Evolutionary conservation across 768 basidiomycete species (phyloP).

Genomic region (Leccinum variicolor): DNA sequence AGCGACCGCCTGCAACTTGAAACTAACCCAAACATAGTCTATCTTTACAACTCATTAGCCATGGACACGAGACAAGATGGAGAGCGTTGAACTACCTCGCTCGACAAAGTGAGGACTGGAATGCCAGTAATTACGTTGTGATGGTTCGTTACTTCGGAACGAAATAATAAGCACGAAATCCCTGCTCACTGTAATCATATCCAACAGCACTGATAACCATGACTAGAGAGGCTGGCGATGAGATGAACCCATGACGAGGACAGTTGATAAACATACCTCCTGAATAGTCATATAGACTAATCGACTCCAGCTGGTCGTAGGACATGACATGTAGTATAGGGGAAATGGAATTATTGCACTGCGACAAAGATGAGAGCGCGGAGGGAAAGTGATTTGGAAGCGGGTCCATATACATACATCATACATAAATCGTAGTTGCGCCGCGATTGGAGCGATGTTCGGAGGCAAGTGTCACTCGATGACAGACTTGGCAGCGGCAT

Average conservation of each 20-base stretch:
- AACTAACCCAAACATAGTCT: conserved; percentile 12
- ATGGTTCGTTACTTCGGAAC: background rate
- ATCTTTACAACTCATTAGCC: conserved; percentile 3
- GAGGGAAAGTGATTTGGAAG: background rate
- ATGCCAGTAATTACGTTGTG: background rate
- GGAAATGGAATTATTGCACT: background rate
- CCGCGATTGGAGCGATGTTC: background rate
- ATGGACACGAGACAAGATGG: no score
- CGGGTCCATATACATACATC: background rate
- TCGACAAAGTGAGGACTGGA: conserved; percentile 13
- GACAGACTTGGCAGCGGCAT: background rate
- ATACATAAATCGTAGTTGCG: background rate
- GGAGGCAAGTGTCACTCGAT: background rate
- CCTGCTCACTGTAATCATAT: conserved; percentile 10
- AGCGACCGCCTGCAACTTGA: no score
- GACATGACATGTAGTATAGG: conserved; percentile 3
- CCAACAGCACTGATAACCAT: background rate
- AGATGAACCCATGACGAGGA: background rate
- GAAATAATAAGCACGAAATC: background rate
- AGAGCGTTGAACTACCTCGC: conserved; percentile 11
- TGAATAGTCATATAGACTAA: background rate
- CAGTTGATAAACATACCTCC: background rate
- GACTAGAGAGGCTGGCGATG: background rate
- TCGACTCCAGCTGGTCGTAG: background rate
- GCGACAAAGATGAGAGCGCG: background rate